A percentile compares a stretch with the other conserved stretches of the same genome.
These are phyloP conservation scores for Trypanosoma vivax DNA, from an alignment of 208 protist genomes.

Conservation along the genomic window DNA sequence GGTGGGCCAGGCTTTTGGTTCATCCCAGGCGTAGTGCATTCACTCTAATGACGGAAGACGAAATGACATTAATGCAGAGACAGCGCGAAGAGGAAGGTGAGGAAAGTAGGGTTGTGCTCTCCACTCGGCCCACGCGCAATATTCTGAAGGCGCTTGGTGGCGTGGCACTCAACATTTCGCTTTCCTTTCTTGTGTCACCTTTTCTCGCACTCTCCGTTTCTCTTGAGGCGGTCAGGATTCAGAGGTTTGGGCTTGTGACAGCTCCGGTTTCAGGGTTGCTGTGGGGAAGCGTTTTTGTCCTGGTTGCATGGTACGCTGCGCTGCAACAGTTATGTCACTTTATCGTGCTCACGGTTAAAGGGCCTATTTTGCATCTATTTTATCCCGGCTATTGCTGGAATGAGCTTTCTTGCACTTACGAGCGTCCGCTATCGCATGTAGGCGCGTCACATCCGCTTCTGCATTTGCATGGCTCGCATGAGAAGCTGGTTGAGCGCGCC, in stretches of 20 bases:
- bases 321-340: constrained; percentile 58
- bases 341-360: constrained; percentile 33
- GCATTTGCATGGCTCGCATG: not conserved
- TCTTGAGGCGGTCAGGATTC: constrained; percentile 44
- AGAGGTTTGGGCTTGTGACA: constrained; percentile 20
- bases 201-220: constrained; percentile 56
- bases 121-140: constrained; percentile 44
- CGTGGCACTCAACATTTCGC: constrained; percentile 32
- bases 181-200: constrained; percentile 49
- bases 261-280: constrained; percentile 38
- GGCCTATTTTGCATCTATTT: constrained; percentile 25
- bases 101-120: constrained; percentile 63
- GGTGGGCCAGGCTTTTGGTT: constrained; percentile 5
- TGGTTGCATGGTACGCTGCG: constrained; percentile 56
- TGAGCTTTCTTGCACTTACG: constrained; percentile 16
- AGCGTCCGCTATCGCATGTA: constrained; percentile 4
- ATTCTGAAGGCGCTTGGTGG: constrained; percentile 45
- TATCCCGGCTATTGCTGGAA: constrained; percentile 7
- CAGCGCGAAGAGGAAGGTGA: constrained; percentile 51
- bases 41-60: constrained; percentile 56
- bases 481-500: constrained; percentile 15
- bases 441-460: constrained; percentile 12
- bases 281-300: constrained; percentile 56
- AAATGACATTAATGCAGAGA: constrained; percentile 54
- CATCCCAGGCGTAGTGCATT: constrained; percentile 23